These are phyloP conservation scores for Ogataea neopini DNA, from an alignment of 805 yeast species.

Conservation along the genomic window DNA sequence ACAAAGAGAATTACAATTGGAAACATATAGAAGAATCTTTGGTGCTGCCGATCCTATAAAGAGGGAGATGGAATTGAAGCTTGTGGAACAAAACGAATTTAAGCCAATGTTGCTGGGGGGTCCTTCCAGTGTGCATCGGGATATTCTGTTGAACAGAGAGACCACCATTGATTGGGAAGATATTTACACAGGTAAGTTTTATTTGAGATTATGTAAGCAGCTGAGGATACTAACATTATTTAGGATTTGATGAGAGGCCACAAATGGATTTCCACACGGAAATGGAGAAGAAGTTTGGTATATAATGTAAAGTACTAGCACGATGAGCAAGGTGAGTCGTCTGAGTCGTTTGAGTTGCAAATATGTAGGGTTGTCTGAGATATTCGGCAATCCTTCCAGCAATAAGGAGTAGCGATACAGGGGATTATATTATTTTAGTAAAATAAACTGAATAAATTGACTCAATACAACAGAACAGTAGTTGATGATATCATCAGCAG, in stretches of 20 bases:
- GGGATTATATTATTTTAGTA: too few relatives aligned
- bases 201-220: background rate
- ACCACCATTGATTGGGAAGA: conserved; percentile 91
- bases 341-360: too few relatives aligned
- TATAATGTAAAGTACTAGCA: too few relatives aligned
- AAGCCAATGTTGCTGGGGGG: conserved; percentile 67
- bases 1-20: conserved; percentile 68
- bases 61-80: conserved; percentile 82
- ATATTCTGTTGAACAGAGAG: conserved; percentile 79
- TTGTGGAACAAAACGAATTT: conserved; percentile 69
- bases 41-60: conserved; percentile 95
- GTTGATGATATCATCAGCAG: too few relatives aligned
- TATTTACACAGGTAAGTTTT: conserved; percentile 56
- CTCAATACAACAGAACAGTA: too few relatives aligned
- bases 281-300: conserved; percentile 64
- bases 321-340: too few relatives aligned
- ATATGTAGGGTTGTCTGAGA: too few relatives aligned
- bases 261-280: conserved; percentile 66
- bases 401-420: too few relatives aligned
- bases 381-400: too few relatives aligned
- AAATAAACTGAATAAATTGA: too few relatives aligned
- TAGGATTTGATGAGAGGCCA: conserved; percentile 42
- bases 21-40: conserved; percentile 76
- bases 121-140: conserved; percentile 49
- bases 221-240: conserved; percentile 11